Evolutionary conservation across 441 rosid species (phyloP), one percentile per base, ranked within the genome.

Genomic region (Gossypium davidsonii): DNA sequence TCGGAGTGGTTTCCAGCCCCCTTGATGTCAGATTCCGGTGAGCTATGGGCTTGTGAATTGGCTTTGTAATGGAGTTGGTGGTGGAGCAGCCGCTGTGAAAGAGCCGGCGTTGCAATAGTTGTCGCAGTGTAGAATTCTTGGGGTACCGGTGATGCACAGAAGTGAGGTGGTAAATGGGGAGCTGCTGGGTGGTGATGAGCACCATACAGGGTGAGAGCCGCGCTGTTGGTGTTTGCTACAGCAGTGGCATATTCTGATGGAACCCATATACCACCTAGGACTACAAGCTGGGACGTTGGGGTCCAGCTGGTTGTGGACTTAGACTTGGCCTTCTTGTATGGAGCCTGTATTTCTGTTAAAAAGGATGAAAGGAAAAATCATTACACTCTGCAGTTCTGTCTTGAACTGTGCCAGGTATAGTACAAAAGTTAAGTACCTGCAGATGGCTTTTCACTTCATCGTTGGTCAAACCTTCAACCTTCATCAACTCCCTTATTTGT

Each of bases 271-370:
- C 97, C 83, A n/a, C 97, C 96, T 71, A 94, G 78, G 80, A 95
- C 94, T 8, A 95, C 90, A 20, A 95, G 82, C 83, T 83, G 97
- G 0, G 94, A 87, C 6, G 87, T 66, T 12, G 77, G 1, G 83
- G 80, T 66, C 90, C 90, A 25, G 91, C 68, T 56, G 85, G 76
- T 78, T 91, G 98, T 80, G 94, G 93, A 86, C 87, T 92, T 70
- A 96, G 92, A 78, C 96, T 90, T 28, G 98, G 97, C 83, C 99
- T 83, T 74, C 98, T 88, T 2, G 98, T 94, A 79, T 94, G 99
- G 44, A 94, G 93, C 85, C 99, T 82, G 77, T 91, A 94, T 82
- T 94, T 94, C 99, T 94, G 91, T 59, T 7, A 56, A 53, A 57
- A 70, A 64, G 18, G 42, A 37, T 7, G 21, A 58, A 31, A 21